Evolutionary conservation across 164 flowering plant genomes (phyloP).

Genomic region (Nelumbo lutea): DNA sequence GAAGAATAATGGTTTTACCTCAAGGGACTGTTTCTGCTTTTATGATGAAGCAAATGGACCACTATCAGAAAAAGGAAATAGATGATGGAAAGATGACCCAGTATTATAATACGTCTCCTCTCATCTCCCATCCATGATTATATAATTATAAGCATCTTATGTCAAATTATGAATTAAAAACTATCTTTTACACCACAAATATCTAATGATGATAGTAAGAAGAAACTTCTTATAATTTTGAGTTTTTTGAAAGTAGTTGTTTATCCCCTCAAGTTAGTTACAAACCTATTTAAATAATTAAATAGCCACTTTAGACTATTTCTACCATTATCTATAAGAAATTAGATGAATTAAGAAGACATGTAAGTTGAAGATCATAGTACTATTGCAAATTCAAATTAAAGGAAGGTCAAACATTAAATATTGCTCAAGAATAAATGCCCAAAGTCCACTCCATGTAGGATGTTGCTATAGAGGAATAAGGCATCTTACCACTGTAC

Average conservation of each 20-base stretch:
- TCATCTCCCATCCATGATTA: too few relatives aligned
- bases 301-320: background rate
- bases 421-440: background rate
- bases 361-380: background rate
- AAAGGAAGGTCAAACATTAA: background rate
- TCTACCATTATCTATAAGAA: background rate
- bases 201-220: background rate
- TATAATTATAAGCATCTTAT: background rate
- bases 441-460: background rate
- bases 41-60: background rate
- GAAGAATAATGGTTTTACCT: background rate
- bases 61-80: too few relatives aligned
- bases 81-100: too few relatives aligned
- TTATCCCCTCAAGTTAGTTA: background rate
- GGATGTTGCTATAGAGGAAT: background rate
- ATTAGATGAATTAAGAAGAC: background rate
- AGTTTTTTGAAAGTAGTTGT: background rate
- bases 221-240: background rate
- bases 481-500: constrained; percentile 76
- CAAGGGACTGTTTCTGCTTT: background rate
- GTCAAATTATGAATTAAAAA: background rate
- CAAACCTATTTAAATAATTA: background rate
- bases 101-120: too few relatives aligned
- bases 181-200: background rate
- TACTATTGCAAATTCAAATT: background rate